These are phyloP conservation scores for Tetrahymena borealis DNA, from an alignment of 73 alveolate genomes.

Conservation along the genomic window DNA sequence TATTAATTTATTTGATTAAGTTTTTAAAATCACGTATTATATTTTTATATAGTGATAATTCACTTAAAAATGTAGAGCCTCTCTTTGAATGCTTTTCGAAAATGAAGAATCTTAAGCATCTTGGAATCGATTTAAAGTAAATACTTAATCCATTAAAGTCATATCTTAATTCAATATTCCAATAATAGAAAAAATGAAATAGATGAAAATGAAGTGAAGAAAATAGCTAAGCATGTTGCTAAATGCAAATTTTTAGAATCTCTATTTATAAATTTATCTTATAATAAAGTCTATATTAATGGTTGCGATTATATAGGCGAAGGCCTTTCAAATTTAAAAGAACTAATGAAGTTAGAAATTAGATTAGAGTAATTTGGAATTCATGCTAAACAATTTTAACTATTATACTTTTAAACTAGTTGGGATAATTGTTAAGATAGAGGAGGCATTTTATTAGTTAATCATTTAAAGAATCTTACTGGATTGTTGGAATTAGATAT, in stretches of 20 bases:
- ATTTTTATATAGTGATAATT: background rate
- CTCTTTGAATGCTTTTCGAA: background rate
- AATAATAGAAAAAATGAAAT: background rate
- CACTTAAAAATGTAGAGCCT: background rate
- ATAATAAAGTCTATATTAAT: background rate
- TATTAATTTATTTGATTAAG: background rate
- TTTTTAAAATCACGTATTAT: background rate
- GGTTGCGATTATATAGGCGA: background rate
- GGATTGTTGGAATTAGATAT: background rate
- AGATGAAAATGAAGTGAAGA: background rate
- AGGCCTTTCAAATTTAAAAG: background rate
- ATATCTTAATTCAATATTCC: background rate
- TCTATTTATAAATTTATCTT: background rate
- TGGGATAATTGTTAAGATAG: background rate
- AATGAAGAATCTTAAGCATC: background rate
- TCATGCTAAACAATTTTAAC: background rate
- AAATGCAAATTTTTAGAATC: background rate
- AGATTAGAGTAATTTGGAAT: background rate
- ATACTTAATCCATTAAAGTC: background rate
- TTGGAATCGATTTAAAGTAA: background rate
- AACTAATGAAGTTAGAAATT: background rate
- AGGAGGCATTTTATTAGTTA: background rate
- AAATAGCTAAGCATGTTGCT: background rate
- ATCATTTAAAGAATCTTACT: background rate
- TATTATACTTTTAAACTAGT: background rate